These are phyloP conservation scores for Lasiodiplodia theobromae DNA, from an alignment of 2,329 filamentous ascomycete genomes.

Conservation along the genomic window DNA sequence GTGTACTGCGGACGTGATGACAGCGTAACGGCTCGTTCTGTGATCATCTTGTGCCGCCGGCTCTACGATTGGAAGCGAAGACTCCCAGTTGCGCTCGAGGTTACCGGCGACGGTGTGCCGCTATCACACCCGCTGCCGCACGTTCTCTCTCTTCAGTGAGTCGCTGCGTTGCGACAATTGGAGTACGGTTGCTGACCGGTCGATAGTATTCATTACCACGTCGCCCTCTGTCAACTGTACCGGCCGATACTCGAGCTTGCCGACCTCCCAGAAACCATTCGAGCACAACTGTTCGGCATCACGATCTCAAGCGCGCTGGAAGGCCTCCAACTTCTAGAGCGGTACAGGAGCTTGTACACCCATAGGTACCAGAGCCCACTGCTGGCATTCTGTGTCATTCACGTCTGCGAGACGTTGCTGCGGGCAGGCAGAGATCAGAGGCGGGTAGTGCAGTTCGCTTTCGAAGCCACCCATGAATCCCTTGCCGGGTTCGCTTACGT, in stretches of 20 bases:
- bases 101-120: conserved; percentile 28
- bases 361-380: conserved; percentile 37
- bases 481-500: conserved; percentile 36
- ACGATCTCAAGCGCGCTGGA: conserved; percentile 33
- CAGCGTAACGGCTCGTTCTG: conserved; percentile 32
- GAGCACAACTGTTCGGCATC: conserved; percentile 33
- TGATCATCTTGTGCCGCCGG: conserved; percentile 34
- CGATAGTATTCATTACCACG: conserved; percentile 37
- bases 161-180: background rate
- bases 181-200: conserved; percentile 3
- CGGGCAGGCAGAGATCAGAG: conserved; percentile 29
- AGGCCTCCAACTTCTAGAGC: conserved; percentile 35
- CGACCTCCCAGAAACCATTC: conserved; percentile 31
- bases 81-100: conserved; percentile 33
- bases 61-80: conserved; percentile 35
- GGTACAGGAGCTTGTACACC: conserved; percentile 34
- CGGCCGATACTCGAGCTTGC: conserved; percentile 35
- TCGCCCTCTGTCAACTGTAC: conserved; percentile 38
- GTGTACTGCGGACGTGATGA: conserved; percentile 37
- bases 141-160: conserved; percentile 40
- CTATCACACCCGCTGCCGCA: conserved; percentile 34
- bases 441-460: conserved; percentile 32
- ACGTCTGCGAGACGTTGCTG: conserved; percentile 36
- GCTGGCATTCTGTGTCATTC: conserved; percentile 37
- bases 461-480: conserved; percentile 34